A percentile compares a stretch with the other conserved stretches of the same genome.
Evolutionary conservation across 2,329 filamentous ascomycete species (phyloP).

Genomic region (Beauveria bassiana): DNA sequence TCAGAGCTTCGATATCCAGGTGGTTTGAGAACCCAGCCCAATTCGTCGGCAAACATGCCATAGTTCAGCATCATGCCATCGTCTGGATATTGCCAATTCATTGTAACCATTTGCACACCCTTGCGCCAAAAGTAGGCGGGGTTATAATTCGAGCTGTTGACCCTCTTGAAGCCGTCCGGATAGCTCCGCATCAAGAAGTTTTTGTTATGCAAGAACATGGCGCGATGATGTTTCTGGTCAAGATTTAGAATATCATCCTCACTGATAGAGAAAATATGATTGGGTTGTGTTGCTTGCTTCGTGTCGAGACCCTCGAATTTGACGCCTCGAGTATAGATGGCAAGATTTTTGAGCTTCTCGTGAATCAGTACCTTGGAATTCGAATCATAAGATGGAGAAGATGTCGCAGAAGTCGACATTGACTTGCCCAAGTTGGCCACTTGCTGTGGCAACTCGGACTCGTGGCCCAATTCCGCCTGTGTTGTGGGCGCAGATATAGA

Average conservation of each 20-base stretch:
- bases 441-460: not conserved
- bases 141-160: slow-evolving; percentile 91
- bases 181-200: slow-evolving; percentile 87
- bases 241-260: slow-evolving; percentile 65
- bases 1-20: slow-evolving; percentile 55
- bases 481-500: slow-evolving; percentile 11
- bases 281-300: slow-evolving; percentile 49
- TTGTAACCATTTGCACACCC: slow-evolving; percentile 93
- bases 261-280: slow-evolving; percentile 80
- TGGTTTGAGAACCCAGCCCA: slow-evolving; percentile 83
- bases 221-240: slow-evolving; percentile 55
- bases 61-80: slow-evolving; percentile 94
- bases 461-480: slow-evolving; percentile 19
- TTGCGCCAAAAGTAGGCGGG: slow-evolving; percentile 86
- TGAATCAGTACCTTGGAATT: slow-evolving; percentile 54
- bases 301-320: slow-evolving; percentile 68
- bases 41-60: slow-evolving; percentile 86
- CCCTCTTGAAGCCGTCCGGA: slow-evolving; percentile 60
- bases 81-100: slow-evolving; percentile 96
- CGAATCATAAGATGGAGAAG: slow-evolving; percentile 13
- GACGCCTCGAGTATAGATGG: slow-evolving; percentile 80
- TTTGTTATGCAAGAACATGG: slow-evolving; percentile 82
- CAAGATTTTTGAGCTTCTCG: slow-evolving; percentile 62
- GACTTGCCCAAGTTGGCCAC: not conserved
- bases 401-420: not conserved